Percentiles rank a stretch among this genome's conserved stretches.
Evolutionary conservation across 352 stramenopile genomes (phyloP).

Genomic region (Blastocystis hominis): DNA sequence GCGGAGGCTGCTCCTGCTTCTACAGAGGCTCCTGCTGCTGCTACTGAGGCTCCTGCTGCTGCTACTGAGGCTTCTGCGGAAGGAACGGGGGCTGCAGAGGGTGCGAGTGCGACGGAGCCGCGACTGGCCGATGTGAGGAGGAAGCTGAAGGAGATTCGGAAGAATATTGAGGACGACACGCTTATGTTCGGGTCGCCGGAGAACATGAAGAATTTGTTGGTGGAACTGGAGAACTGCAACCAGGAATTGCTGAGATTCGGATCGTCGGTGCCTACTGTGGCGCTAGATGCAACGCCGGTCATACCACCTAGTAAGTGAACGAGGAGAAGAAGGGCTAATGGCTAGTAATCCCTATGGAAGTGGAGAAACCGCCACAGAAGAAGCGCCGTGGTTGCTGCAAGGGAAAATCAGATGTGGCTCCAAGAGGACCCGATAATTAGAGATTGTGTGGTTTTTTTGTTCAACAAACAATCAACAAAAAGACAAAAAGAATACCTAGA

Average conservation of each 20-base stretch:
- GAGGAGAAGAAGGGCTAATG: too few relatives aligned
- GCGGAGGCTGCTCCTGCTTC: too few relatives aligned
- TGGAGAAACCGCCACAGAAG: neutral
- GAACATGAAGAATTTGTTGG: neutral
- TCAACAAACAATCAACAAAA: slow-evolving; percentile 33
- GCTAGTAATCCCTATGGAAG: neutral
- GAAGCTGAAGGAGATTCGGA: neutral
- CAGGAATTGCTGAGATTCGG: neutral
- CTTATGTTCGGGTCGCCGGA: neutral
- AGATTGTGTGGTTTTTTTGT: neutral
- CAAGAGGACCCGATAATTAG: slow-evolving; percentile 6
- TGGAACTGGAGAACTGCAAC: neutral
- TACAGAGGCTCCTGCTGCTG: too few relatives aligned
- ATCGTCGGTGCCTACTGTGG: neutral
- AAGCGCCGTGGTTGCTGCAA: slow-evolving; percentile 47
- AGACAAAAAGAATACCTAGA: neutral
- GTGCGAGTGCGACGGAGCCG: neutral
- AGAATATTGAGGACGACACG: neutral
- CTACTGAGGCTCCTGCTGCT: too few relatives aligned
- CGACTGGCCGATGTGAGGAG: neutral
- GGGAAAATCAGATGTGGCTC: slow-evolving; percentile 41
- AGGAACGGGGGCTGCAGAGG: neutral
- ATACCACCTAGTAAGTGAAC: neutral
- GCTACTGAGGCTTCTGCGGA: neutral
- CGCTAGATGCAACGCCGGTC: neutral